These are phyloP conservation scores for Podila clonocystis DNA, from an alignment of 192 early-diverging fungal species.

Conservation along the genomic window DNA sequence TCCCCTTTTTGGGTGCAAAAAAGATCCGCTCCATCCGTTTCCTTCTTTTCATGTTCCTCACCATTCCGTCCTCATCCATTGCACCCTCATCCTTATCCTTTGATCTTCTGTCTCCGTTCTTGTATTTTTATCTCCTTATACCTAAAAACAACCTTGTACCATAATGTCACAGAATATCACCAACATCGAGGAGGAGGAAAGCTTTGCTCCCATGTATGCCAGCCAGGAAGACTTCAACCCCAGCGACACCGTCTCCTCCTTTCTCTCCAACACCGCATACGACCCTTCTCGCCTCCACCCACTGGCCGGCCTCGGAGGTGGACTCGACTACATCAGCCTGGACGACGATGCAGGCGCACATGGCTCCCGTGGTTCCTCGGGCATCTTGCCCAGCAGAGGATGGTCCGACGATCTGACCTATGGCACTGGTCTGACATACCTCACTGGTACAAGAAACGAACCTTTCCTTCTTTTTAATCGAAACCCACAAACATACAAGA, in stretches of 20 bases:
- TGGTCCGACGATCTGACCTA: constrained; percentile 87
- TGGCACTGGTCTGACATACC: constrained; percentile 82
- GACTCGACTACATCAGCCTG: constrained; percentile 65
- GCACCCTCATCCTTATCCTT: too few relatives aligned
- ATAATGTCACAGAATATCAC: constrained; percentile 20
- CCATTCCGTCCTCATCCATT: too few relatives aligned
- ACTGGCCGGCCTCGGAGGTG: constrained; percentile 61
- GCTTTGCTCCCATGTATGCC: constrained; percentile 46
- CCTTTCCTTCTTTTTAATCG: not conserved
- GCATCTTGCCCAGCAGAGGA: constrained; percentile 77
- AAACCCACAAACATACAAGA: not conserved
- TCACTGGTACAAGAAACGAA: constrained; percentile 58
- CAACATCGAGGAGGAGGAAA: constrained; percentile 50
- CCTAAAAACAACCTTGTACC: not conserved
- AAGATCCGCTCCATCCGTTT: too few relatives aligned
- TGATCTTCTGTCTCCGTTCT: too few relatives aligned
- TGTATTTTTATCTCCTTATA: too few relatives aligned
- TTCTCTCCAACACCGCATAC: constrained; percentile 57
- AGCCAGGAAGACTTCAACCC: constrained; percentile 54
- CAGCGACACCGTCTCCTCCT: constrained; percentile 60
- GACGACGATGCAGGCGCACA: constrained; percentile 45
- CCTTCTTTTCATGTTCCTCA: too few relatives aligned
- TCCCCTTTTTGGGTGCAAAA: too few relatives aligned
- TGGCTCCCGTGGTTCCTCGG: constrained; percentile 34
- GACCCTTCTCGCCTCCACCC: constrained; percentile 58